phyloP scores from a whole-genome alignment of 768 basidiomycete genomes.

The Hygrocybe coccinea region DNA sequence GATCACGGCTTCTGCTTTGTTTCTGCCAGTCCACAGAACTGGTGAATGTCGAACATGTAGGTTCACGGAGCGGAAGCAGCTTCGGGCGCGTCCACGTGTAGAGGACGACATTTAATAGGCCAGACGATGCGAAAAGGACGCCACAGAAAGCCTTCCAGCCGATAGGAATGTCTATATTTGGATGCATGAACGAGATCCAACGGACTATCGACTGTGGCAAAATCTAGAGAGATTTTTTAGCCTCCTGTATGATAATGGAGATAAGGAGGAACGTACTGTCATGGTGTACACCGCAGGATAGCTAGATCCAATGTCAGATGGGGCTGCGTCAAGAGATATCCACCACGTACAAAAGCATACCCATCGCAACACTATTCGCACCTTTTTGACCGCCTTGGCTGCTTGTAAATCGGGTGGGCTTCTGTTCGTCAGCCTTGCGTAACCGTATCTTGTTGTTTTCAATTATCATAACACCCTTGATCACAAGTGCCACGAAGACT shows the following conservation, averaged over 20 bases:
- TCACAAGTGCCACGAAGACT: conserved; percentile 18
- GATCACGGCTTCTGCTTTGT: not conserved
- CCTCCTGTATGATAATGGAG: not conserved
- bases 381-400: not conserved
- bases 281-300: conserved; percentile 28
- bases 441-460: not conserved
- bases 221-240: conserved; percentile 30
- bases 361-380: conserved; percentile 25
- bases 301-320: conserved; percentile 8
- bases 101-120: conserved; percentile 38
- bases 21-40: not conserved
- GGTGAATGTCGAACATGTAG: not conserved
- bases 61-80: conserved; percentile 26
- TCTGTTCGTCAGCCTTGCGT: not conserved
- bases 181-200: conserved; percentile 29
- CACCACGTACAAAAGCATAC: conserved; percentile 37
- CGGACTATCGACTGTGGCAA: conserved; percentile 38
- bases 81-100: conserved; percentile 37
- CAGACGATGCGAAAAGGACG: conserved; percentile 37
- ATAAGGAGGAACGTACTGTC: not conserved
- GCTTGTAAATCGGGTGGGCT: not conserved
- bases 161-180: conserved; percentile 27
- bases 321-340: not conserved
- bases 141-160: conserved; percentile 31
- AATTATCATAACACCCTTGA: not conserved